Base-by-base conservation (phyloP, 176 grass and related monocot genomes). In the Puya raimondii region DNA sequence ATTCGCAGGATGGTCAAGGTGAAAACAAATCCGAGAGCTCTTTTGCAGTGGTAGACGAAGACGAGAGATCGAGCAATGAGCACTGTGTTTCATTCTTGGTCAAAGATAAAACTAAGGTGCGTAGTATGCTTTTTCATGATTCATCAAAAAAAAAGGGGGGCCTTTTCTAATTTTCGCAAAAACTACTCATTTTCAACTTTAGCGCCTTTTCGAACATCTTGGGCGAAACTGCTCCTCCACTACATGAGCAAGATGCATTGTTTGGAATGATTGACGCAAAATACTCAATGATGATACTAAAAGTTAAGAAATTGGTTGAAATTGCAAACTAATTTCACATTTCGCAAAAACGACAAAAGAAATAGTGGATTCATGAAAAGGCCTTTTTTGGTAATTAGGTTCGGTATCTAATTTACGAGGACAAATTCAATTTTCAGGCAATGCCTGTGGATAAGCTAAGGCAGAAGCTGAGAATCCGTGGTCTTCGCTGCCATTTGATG, bases 51-150 rank as follows among this genome's bases (percentile, higher is more conserved):
- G 82, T 97, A 70, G 76, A 86, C 74, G 85, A 89, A 83, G 94
- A 97, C 77, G 70, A 85, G 49, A 82, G 88, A 74, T 79, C 80
- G 23, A 92, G 82, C 20, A 92, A 89, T 22, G 70, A 81, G 68
- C 91, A 87, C 75, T 93, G 94, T 83, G 75, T 93, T 71, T 71
- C 89, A 72, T 99, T 99, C 73, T 72, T 78, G 76, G 87, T 99
- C 68, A 88, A 87, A 76, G 88, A 93, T 59, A 77, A 86, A 66
- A 84, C 83, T 65, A 73, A 87, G 91, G 94, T 99, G 84, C 67
- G 22, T 50, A 74, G n/a, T 76, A 56, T n/a, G 12, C 1, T 59
- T 26, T 26, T 26, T 26, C 25, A 26, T 26, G 25, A 26, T 26
- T 26, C 25, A 26, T 1, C 25, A 26, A 26, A 26, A 26, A 26